These are phyloP conservation scores for Lagerstroemia speciosa DNA, from an alignment of 345 rosid genomes.

Conservation along the genomic window DNA sequence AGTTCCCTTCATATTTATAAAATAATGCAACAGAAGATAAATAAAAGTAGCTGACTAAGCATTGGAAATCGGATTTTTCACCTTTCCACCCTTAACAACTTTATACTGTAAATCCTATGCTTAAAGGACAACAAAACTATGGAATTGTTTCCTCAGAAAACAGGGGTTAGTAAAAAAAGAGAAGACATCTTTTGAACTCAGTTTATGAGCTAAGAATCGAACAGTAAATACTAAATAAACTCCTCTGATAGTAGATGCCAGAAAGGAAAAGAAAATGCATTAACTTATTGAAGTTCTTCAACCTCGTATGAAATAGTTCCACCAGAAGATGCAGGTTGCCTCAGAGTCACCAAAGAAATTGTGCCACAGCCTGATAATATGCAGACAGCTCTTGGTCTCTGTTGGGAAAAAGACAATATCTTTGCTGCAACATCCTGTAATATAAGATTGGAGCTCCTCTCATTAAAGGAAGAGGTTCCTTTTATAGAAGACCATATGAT, in stretches of 20 bases:
- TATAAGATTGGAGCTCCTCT: conserved; percentile 5
- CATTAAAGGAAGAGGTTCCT: neutral
- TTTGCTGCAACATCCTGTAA: conserved; percentile 78
- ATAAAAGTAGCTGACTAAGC: neutral
- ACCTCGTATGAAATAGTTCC: conserved; percentile 72
- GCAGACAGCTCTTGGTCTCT: conserved; percentile 86
- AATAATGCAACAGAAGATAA: neutral
- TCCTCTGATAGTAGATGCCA: neutral
- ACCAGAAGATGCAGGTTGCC: conserved; percentile 61
- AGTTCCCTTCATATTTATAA: conserved; percentile 5
- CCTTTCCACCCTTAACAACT: neutral
- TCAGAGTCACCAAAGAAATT: conserved; percentile 74
- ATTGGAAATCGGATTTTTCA: neutral
- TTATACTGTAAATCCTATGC: neutral
- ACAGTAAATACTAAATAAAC: neutral
- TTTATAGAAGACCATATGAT: neutral
- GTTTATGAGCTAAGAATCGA: neutral
- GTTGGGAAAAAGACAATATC: conserved; percentile 72
- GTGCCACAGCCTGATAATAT: conserved; percentile 89
- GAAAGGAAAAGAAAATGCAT: neutral
- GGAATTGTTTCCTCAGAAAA: neutral
- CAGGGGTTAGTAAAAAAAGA: neutral
- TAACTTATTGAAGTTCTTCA: conserved; percentile 16
- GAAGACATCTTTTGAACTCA: neutral
- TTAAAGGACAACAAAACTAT: neutral